Evolutionary conservation across 371 early-diverging fungal species (phyloP).

Genomic region (Actinomucor elegans): DNA sequence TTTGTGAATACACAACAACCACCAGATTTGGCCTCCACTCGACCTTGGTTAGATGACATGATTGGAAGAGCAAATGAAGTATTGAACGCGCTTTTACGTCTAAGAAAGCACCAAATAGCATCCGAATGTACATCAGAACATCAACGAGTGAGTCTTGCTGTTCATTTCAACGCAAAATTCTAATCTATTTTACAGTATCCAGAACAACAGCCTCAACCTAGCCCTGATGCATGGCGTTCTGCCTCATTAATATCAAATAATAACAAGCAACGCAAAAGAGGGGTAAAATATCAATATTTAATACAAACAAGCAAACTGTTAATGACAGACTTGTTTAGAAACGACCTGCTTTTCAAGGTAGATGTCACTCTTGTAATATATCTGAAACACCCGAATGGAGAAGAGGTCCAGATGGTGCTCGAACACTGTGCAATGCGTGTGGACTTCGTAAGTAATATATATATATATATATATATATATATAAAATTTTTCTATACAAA

Average conservation of each 20-base stretch:
- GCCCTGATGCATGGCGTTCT: constrained; percentile 1
- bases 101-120: constrained; percentile 43
- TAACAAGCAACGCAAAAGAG: constrained; percentile 2
- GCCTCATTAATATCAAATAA: not conserved
- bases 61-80: constrained; percentile 43
- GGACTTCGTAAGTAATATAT: constrained; percentile 52
- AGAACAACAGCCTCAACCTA: not conserved
- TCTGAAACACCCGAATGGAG: constrained; percentile 72
- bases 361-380: constrained; percentile 60
- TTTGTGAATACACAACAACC: not conserved
- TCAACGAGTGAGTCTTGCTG: too few species aligned
- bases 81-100: constrained; percentile 38
- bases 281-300: not conserved
- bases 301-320: too few species aligned
- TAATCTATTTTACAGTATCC: too few species aligned
- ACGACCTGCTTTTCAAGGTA: constrained; percentile 45
- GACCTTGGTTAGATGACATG: constrained; percentile 45
- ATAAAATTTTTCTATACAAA: not conserved
- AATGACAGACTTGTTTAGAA: too few species aligned
- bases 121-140: constrained; percentile 17
- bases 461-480: not conserved
- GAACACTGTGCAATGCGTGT: constrained; percentile 70
- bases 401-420: constrained; percentile 67
- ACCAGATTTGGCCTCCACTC: not conserved
- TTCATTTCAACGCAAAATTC: too few species aligned